A percentile compares a stretch with the other conserved stretches of the same genome.
phyloP scores from a whole-genome alignment of 2,329 filamentous ascomycete genomes.

The Neophaeococcomyces aloes region DNA sequence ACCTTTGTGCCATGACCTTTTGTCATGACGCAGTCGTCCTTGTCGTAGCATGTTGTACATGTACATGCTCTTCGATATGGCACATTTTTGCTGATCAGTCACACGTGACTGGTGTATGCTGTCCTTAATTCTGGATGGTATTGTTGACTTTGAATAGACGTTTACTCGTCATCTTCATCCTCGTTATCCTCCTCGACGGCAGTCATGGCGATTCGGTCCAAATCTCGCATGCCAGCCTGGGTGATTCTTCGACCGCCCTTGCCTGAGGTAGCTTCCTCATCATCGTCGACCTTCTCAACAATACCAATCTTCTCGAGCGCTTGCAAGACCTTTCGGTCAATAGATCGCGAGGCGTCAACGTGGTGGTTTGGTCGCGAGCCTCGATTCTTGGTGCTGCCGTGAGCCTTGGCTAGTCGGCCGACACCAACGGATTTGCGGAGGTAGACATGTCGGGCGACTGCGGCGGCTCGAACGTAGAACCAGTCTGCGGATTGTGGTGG shows the following conservation, averaged over 20 bases:
- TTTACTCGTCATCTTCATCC: conserved; percentile 37
- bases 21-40: no score
- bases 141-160: not conserved
- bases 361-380: conserved; percentile 84
- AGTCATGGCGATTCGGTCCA: conserved; percentile 87
- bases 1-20: no score
- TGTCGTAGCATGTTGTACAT: no score
- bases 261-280: conserved; percentile 77
- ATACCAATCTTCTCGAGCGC: conserved; percentile 98
- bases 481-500: conserved; percentile 97
- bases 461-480: conserved; percentile 80
- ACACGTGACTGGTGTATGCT: no score
- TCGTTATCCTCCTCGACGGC: conserved; percentile 63
- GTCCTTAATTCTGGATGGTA: no score
- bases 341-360: conserved; percentile 86
- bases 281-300: conserved; percentile 68
- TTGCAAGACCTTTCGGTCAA: conserved; percentile 97
- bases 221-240: conserved; percentile 94
- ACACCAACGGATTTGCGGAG: conserved; percentile 99
- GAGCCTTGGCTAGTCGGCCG: conserved; percentile 90
- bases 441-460: conserved; percentile 97
- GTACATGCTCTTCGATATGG: no score
- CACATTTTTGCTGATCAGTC: no score
- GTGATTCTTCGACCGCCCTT: conserved; percentile 98
- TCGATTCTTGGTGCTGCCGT: conserved; percentile 96